Conservation (phyloP, 2,329 filamentous ascomycete genomes). For the Stemphylium lycopersici region DNA sequence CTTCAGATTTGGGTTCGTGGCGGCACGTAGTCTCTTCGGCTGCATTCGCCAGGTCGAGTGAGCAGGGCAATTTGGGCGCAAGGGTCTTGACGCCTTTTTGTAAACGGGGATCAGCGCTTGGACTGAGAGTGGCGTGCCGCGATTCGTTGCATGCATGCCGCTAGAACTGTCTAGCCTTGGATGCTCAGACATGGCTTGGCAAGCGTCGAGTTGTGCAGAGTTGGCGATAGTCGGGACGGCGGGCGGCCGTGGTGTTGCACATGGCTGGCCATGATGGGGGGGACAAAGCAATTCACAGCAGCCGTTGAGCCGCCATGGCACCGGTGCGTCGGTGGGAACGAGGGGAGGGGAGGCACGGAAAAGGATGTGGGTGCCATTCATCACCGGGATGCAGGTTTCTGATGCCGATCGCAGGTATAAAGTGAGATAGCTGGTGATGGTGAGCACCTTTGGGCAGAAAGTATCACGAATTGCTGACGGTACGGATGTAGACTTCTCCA, state of each 20-base stretch:
- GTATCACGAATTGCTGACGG: too few species aligned
- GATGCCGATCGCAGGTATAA: neutral
- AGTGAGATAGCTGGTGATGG: neutral
- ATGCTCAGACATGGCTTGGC: conserved; percentile 31
- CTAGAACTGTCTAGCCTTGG: conserved; percentile 33
- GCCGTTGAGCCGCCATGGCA: neutral
- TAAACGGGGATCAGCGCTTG: conserved; percentile 40
- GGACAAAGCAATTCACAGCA: neutral
- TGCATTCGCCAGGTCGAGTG: conserved; percentile 8
- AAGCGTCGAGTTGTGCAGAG: conserved; percentile 40
- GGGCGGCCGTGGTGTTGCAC: neutral
- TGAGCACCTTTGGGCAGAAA: too few species aligned
- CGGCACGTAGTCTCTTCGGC: conserved; percentile 18
- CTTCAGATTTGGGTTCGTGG: conserved; percentile 9
- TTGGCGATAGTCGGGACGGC: conserved; percentile 17
- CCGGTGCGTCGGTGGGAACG: too few species aligned
- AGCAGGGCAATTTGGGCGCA: conserved; percentile 20
- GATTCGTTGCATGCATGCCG: conserved; percentile 28
- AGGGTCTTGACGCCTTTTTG: conserved; percentile 30
- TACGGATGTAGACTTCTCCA: too few species aligned
- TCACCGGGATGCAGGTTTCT: neutral
- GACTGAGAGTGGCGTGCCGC: conserved; percentile 19
- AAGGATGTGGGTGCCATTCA: neutral
- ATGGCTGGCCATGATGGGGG: neutral
- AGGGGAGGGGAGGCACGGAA: neutral